Evolutionary conservation across 371 early-diverging fungal genomes (phyloP), one percentile per base, ranked within the genome.

Genomic region (Syncephalastrum contaminatum): DNA sequence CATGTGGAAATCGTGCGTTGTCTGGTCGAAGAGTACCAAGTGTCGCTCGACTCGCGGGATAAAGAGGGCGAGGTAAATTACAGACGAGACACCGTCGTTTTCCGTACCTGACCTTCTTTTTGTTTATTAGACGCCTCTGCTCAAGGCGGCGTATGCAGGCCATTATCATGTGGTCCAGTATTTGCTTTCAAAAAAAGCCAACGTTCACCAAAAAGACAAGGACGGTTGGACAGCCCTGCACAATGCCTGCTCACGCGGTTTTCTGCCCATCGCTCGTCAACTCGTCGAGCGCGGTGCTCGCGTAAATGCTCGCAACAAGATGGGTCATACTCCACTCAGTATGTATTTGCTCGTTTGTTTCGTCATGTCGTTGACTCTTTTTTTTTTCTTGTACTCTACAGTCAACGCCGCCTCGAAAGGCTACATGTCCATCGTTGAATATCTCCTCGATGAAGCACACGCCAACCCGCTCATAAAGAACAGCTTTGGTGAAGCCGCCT

Each of bases 161-260:
- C 85, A 86, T 62, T 66, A 70, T 27, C 69, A 72, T 15, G 77
- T 90, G 43, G 87, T 90, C 14, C 69, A 77, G 36, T 83, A 82
- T 53, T 67, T 94, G n/a, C 55, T 92, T 4, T 56, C 62, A 2
- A 76, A 73, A 51, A 76, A 77, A 18, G 91, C 92, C 4, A 80
- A 90, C 53, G 75, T 86, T 16, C 69, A 83, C 49, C 81, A 82
- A 30, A 66, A 76, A n/a, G 93, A 93, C 64, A 80, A 75, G 53
- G 91, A 93, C 56, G 93, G 93, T 0, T 94, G 93, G 93, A 88
- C 90, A 12, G 83, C 91, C 1, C 77, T 94, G 30, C 95, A 93
- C 71, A 91, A 90, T 65, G 88, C 90, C 16, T 83, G 83, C 45
- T 75, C 87, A 6, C 71, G 74, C 30, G 89, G 89, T 1, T 78